Percentiles rank a stretch among this genome's conserved stretches.
Evolutionary conservation across 805 yeast species (phyloP).

Genomic region (Yarrowia sp.): DNA sequence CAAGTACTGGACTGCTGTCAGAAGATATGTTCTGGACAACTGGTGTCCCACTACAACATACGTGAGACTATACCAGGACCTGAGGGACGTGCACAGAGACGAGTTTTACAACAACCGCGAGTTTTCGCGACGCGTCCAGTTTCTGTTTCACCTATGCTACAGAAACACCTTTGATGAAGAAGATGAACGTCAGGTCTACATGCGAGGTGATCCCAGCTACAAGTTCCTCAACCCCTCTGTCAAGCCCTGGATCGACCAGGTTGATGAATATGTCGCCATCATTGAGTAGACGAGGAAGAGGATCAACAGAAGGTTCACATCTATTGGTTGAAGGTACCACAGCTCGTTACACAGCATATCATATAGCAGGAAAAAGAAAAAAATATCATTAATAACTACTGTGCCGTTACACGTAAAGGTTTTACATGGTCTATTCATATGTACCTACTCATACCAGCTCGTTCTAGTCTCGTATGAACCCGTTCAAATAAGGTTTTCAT

Average conservation of each 20-base stretch:
- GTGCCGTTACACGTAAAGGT: too few relatives aligned
- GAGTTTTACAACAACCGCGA: slow-evolving; percentile 3
- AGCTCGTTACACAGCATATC: too few relatives aligned
- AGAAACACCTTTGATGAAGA: slow-evolving; percentile 18
- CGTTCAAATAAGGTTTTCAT: too few relatives aligned
- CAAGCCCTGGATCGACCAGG: slow-evolving; percentile 12
- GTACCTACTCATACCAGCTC: too few relatives aligned
- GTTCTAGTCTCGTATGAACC: too few relatives aligned
- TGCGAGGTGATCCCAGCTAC: slow-evolving; percentile 2
- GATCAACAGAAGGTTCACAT: too few relatives aligned
- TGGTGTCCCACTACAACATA: slow-evolving; percentile 12
- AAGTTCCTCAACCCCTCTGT: neutral
- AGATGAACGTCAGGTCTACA: slow-evolving; percentile 3
- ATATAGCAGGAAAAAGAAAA: neutral
- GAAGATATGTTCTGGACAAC: slow-evolving; percentile 14
- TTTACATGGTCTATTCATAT: too few relatives aligned
- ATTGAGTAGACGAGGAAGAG: neutral
- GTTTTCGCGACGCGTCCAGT: neutral
- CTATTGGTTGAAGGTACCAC: too few relatives aligned
- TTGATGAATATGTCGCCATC: slow-evolving; percentile 5
- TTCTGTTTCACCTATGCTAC: neutral
- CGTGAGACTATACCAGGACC: neutral
- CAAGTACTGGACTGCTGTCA: neutral
- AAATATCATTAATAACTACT: too few relatives aligned
- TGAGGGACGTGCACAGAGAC: neutral